Percentiles rank a stretch among this genome's conserved stretches.
phyloP scores from a whole-genome alignment of 208 protist genomes.

The Trypanosoma lewisi region DNA sequence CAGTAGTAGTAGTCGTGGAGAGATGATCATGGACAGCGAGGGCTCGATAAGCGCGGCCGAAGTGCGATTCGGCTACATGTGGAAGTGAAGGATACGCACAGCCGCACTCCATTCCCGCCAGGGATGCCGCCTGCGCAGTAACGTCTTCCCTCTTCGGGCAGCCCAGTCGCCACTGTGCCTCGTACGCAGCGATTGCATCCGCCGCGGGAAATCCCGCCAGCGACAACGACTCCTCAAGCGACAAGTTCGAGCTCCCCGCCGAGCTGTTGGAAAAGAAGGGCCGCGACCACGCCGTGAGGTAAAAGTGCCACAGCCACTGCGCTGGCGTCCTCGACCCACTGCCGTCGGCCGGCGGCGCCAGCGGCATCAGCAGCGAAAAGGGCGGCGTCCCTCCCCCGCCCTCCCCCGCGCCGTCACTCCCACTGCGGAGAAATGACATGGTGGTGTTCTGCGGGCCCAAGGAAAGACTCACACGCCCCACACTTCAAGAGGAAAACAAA shows the following conservation, averaged over 20 bases:
- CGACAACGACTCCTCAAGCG: conserved; percentile 15
- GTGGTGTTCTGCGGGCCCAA: no score
- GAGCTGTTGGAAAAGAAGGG: conserved; percentile 7
- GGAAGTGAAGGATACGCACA: conserved; percentile 23
- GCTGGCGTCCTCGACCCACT: neutral
- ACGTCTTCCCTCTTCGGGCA: neutral
- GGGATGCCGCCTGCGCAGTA: neutral
- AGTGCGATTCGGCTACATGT: conserved; percentile 20
- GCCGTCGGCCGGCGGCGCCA: conserved; percentile 11
- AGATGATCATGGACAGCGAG: conserved; percentile 13
- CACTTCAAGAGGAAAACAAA: no score
- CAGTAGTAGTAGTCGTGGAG: no score
- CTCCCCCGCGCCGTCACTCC: no score
- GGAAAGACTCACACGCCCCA: no score
- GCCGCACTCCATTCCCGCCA: neutral
- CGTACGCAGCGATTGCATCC: neutral
- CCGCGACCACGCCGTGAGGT: conserved; percentile 21
- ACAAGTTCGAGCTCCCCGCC: neutral
- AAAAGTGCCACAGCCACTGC: conserved; percentile 30
- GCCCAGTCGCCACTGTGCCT: neutral
- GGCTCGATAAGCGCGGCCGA: conserved; percentile 19
- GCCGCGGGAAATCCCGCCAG: conserved; percentile 13
- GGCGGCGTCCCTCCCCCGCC: neutral
- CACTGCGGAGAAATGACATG: neutral
- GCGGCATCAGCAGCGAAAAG: conserved; percentile 5